phyloP scores from a whole-genome alignment of 2,329 filamentous ascomycete genomes.

The Sclerotinia nivalis region DNA sequence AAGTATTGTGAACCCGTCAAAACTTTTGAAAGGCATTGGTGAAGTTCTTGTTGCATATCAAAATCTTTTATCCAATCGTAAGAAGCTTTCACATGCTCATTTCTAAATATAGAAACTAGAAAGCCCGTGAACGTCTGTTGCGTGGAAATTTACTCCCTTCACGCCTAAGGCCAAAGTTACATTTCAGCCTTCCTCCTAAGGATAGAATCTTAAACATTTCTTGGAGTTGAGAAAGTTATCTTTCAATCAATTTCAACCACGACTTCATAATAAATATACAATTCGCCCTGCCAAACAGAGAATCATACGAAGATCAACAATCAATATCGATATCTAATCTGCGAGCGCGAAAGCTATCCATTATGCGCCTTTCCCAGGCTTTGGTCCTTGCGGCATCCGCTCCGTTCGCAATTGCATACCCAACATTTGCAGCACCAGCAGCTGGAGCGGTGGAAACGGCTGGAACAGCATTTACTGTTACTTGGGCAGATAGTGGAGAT shows the following conservation, averaged over 20 bases:
- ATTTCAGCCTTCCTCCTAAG: background rate
- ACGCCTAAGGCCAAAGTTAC: constrained; percentile 13
- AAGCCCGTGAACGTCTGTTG: background rate
- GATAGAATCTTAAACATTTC: background rate
- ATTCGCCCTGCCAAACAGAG: background rate
- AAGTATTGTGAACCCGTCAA: no score
- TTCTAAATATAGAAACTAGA: constrained; percentile 11
- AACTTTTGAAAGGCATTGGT: no score
- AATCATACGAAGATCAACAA: background rate
- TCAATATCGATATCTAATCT: background rate
- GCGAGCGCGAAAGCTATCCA: constrained; percentile 10
- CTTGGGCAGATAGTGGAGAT: constrained; percentile 57
- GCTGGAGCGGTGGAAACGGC: constrained; percentile 52
- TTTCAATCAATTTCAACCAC: background rate
- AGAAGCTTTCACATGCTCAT: constrained; percentile 1
- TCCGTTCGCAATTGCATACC: constrained; percentile 37
- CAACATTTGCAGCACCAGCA: constrained; percentile 53
- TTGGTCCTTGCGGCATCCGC: constrained; percentile 30
- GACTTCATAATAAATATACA: background rate
- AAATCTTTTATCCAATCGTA: background rate
- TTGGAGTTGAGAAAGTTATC: background rate
- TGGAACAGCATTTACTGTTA: constrained; percentile 53
- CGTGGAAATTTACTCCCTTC: background rate
- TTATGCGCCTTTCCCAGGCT: constrained; percentile 33
- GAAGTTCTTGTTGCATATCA: background rate